Percentiles rank a stretch among this genome's conserved stretches.
Evolutionary conservation across 257 asterid genomes (phyloP).

Genomic region (Solanum stenotomum): DNA sequence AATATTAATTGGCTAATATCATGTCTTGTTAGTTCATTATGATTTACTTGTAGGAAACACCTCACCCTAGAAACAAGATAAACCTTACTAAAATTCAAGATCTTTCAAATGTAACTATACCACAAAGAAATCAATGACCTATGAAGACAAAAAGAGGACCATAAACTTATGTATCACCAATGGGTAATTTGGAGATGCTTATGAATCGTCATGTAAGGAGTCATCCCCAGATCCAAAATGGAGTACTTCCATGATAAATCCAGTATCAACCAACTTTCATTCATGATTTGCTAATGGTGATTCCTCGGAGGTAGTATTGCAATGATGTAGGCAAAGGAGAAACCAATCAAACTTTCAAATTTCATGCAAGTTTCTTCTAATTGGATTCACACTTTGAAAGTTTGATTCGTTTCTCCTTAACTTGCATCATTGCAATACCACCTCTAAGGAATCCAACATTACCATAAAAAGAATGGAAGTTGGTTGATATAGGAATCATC

Average conservation of each 20-base stretch:
- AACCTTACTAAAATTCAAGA: background rate
- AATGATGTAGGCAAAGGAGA: constrained; percentile 2
- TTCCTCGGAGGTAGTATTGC: background rate
- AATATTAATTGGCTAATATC: background rate
- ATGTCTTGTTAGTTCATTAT: background rate
- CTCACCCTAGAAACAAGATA: background rate
- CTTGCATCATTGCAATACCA: background rate
- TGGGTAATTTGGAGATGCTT: background rate
- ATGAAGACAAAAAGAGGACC: background rate
- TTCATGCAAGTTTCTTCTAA: too few species aligned
- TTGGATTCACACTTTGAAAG: background rate
- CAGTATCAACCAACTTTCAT: constrained; percentile 4
- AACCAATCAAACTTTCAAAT: too few species aligned
- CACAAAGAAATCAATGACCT: background rate
- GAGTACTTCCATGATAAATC: background rate
- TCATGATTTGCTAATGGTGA: constrained; percentile 11
- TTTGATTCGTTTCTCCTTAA: constrained; percentile 16
- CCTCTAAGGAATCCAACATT: background rate
- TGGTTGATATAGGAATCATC: background rate
- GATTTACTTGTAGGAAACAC: constrained; percentile 36
- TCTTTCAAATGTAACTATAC: constrained; percentile 9
- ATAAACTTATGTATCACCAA: background rate
- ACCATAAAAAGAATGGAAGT: constrained; percentile 13
- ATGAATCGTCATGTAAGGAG: constrained; percentile 1
- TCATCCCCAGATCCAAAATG: background rate